A percentile compares a stretch with the other conserved stretches of the same genome.
Evolutionary conservation across 2,329 filamentous ascomycete genomes (phyloP).

Genomic region (Venturia effusa): DNA sequence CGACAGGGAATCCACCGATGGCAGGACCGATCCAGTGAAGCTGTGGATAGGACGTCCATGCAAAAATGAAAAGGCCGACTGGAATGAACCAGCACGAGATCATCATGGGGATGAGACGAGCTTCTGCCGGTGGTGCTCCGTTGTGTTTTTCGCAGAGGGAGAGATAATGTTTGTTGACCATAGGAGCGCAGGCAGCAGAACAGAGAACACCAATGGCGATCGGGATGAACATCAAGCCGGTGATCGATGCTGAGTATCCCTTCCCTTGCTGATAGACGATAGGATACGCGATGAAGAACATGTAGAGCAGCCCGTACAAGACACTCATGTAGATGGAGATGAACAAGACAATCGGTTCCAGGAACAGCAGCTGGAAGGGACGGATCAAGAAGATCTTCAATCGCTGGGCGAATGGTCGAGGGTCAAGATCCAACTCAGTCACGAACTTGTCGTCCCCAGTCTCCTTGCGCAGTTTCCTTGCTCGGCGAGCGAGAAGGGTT

Average conservation of each 20-base stretch:
- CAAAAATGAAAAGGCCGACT: constrained; percentile 55
- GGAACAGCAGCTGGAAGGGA: constrained; percentile 76
- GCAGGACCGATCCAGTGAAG: constrained; percentile 62
- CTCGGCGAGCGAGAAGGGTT: constrained; percentile 59
- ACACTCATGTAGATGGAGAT: constrained; percentile 80
- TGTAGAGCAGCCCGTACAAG: constrained; percentile 62
- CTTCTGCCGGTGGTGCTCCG: constrained; percentile 66
- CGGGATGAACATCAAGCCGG: constrained; percentile 81
- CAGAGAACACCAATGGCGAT: constrained; percentile 63
- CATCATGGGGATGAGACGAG: constrained; percentile 66
- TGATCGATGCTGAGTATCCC: constrained; percentile 61
- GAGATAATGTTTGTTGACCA: constrained; percentile 76
- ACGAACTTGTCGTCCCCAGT: constrained; percentile 59
- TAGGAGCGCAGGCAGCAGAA: constrained; percentile 55
- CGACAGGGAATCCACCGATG: constrained; percentile 54
- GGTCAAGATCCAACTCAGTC: constrained; percentile 71
- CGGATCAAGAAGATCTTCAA: constrained; percentile 66
- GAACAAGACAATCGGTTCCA: constrained; percentile 75
- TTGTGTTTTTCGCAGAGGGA: constrained; percentile 49
- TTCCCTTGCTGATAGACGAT: constrained; percentile 70
- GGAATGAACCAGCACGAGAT: constrained; percentile 48
- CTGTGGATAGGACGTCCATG: constrained; percentile 55
- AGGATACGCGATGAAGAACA: constrained; percentile 50
- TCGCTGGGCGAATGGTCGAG: constrained; percentile 56
- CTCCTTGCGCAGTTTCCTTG: constrained; percentile 58